Evolutionary conservation across 352 stramenopile genomes (phyloP), one percentile per base, ranked within the genome.

Genomic region (Phytophthora macrochlamydospora): DNA sequence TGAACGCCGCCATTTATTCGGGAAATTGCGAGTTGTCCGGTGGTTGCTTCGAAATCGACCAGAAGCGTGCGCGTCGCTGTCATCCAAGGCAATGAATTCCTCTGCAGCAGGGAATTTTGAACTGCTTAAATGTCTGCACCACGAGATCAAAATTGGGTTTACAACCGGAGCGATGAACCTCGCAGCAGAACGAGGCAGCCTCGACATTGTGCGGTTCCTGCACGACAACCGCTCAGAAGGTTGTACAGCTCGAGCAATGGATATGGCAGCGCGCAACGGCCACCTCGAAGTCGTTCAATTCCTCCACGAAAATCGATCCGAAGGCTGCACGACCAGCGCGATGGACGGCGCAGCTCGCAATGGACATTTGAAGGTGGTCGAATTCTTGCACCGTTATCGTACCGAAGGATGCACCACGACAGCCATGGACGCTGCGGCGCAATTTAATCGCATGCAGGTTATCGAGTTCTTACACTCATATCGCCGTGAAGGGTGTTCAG

Each of bases 391-490:
- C 13, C 42, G 61, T n/a, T 37, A 61, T 37, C 51, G 58, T 5
- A 35, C n/a, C 18, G 58, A 65, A 65, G 59, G 59, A 43, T 67
- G 59, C 51, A 61, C 59, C 24, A 62, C 56, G 11, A 62, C 56
- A 13, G 58, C 49, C 7, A 65, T 63, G 53, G 61, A 68, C 40
- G 44, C 45, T 14, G 61, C 61, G n/a, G 53, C 61, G 6, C 61
- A 63, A 56, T 58, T 57, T 18, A 63, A 68, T 37, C 52, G 61
- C 2, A 68, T 53, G 7, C 13, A 57, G 31, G 53, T 62, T 14
- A 35, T 63, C n/a, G 44, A 68, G 53, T 68, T 63, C 14, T 14
- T 63, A 12, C 45, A 38, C 31, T 49, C 13, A 14, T n/a, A 63
- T 49, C 61, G 61, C 18, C 53, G 3, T 1, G 61, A 68, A 58